phyloP scores from a whole-genome alignment of 2,329 filamentous ascomycete species.

The Paecilomyces dactylethromorphus region DNA sequence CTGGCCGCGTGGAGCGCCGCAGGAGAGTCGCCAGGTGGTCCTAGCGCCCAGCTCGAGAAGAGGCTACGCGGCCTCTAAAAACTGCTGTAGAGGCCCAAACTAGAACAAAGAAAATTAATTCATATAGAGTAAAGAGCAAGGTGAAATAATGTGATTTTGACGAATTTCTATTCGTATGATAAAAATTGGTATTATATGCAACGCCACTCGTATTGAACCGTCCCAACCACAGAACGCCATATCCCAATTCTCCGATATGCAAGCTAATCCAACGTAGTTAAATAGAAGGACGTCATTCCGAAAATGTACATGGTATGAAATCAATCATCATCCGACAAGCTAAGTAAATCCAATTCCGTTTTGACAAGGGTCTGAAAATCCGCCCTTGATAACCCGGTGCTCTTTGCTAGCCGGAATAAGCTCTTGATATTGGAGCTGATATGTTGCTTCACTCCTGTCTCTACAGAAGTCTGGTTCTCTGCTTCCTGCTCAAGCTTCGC shows the following conservation, averaged over 20 bases:
- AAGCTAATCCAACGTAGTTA: not conserved
- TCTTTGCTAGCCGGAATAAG: constrained; percentile 53
- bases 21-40: not conserved
- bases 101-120: not conserved
- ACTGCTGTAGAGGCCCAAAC: not conserved
- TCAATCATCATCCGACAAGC: constrained; percentile 46
- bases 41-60: not conserved
- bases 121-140: not conserved
- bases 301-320: not conserved
- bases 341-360: constrained; percentile 53
- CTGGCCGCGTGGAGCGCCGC: not conserved
- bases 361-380: constrained; percentile 57
- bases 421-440: constrained; percentile 59
- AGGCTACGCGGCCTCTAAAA: not conserved
- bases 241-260: not conserved
- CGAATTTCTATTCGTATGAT: not conserved
- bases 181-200: not conserved
- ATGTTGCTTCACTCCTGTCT: constrained; percentile 57
- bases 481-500: constrained; percentile 50
- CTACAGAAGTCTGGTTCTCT: constrained; percentile 46
- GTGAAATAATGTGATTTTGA: not conserved
- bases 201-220: not conserved
- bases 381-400: constrained; percentile 50
- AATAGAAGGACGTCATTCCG: not conserved
- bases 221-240: not conserved